Evolutionary conservation across 1,139 yeast genomes (phyloP).

Genomic region (Yamadazyma sp.): DNA sequence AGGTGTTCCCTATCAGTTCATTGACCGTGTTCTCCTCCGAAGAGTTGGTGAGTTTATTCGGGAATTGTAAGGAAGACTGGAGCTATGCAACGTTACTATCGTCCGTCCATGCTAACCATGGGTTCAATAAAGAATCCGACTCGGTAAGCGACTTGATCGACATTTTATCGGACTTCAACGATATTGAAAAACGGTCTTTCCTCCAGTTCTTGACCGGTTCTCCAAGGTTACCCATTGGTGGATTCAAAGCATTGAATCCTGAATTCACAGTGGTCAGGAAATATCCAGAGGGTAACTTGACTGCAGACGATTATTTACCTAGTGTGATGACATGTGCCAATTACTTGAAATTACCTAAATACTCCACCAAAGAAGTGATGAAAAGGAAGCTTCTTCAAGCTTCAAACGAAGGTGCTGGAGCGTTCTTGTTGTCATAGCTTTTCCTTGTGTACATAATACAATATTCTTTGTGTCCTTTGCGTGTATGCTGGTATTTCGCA

Average conservation of each 20-base stretch:
- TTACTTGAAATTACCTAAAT: slow-evolving; percentile 85
- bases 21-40: slow-evolving; percentile 68
- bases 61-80: slow-evolving; percentile 86
- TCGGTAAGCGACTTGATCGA: slow-evolving; percentile 60
- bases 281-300: slow-evolving; percentile 62
- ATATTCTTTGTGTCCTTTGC: too few relatives aligned
- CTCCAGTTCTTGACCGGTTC: slow-evolving; percentile 91
- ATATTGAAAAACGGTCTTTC: slow-evolving; percentile 64
- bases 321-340: slow-evolving; percentile 99
- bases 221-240: slow-evolving; percentile 92
- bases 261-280: slow-evolving; percentile 86
- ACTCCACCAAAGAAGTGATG: slow-evolving; percentile 64
- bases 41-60: slow-evolving; percentile 68
- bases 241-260: slow-evolving; percentile 81
- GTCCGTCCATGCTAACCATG: slow-evolving; percentile 84
- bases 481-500: too few relatives aligned
- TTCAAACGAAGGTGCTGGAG: slow-evolving; percentile 84
- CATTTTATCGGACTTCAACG: slow-evolving; percentile 55
- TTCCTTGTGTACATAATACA: not conserved
- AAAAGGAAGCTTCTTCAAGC: slow-evolving; percentile 62
- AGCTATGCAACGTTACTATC: slow-evolving; percentile 58
- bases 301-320: slow-evolving; percentile 85
- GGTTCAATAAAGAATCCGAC: slow-evolving; percentile 72
- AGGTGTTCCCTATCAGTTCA: slow-evolving; percentile 78
- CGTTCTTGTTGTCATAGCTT: slow-evolving; percentile 57